A percentile compares a stretch with the other conserved stretches of the same genome.
phyloP scores from a whole-genome alignment of 331 rosid species.

The Rhamnella rubrinervis region DNA sequence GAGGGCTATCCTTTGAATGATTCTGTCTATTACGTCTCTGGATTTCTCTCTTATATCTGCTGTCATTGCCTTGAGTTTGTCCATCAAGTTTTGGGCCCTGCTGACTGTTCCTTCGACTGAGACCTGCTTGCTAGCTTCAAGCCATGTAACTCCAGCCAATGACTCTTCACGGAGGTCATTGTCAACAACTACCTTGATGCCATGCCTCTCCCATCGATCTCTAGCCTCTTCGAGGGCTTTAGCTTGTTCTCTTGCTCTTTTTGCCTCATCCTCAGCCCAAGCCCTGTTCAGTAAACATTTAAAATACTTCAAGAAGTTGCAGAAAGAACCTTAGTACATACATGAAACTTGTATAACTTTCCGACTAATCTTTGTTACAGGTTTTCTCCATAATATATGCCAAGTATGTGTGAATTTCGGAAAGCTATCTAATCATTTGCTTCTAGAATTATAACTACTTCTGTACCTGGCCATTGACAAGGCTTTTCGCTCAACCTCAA shows the following conservation, averaged over 20 bases:
- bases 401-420: background rate
- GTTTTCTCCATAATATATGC: no score
- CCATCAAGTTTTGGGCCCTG: conserved; percentile 67
- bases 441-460: background rate
- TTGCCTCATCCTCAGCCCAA: conserved; percentile 99
- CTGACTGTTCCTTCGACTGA: conserved; percentile 61
- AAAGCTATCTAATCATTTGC: background rate
- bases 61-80: conserved; percentile 65
- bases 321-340: background rate
- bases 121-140: conserved; percentile 60
- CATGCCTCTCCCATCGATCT: conserved; percentile 92
- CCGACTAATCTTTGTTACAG: no score
- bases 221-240: conserved; percentile 91
- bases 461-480: conserved; percentile 97
- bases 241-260: conserved; percentile 88
- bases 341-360: no score
- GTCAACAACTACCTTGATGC: conserved; percentile 91
- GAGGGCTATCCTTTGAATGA: conserved; percentile 51
- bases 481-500: conserved; percentile 96
- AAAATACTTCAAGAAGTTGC: background rate
- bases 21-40: conserved; percentile 49
- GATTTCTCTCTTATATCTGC: conserved; percentile 63
- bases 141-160: conserved; percentile 76
- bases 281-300: conserved; percentile 41
- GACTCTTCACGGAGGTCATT: conserved; percentile 79